phyloP scores from a whole-genome alignment of 192 early-diverging fungal species.

The Umbelopsis ramanniana region DNA sequence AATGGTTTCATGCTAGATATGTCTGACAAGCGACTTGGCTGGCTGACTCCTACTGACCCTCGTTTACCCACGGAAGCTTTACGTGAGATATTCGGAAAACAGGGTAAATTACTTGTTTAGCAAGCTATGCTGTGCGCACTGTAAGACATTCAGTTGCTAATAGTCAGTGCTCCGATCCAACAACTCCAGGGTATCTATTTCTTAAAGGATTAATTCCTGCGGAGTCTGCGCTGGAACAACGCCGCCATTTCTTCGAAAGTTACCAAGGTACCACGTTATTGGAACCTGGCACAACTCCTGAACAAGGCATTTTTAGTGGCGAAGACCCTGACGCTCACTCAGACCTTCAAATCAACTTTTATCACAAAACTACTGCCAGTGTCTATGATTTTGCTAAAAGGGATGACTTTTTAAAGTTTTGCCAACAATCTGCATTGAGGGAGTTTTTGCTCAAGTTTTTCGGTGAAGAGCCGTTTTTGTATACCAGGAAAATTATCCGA shows the following conservation, averaged over 20 bases:
- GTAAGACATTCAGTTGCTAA: neutral
- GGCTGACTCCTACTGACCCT: neutral
- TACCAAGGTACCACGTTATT: neutral
- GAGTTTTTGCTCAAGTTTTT: conserved; percentile 1
- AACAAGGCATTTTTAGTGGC: conserved; percentile 14
- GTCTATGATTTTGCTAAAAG: neutral
- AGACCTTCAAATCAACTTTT: conserved; percentile 14
- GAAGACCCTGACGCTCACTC: conserved; percentile 7
- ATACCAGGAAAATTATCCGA: neutral
- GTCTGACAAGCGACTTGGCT: neutral
- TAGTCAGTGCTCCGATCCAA: neutral
- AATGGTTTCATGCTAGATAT: conserved; percentile 12
- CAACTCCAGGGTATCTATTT: neutral
- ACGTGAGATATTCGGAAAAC: neutral
- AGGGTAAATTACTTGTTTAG: neutral
- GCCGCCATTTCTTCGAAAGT: conserved; percentile 1
- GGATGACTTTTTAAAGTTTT: neutral
- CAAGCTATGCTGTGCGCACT: neutral
- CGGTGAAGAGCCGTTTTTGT: conserved; percentile 6
- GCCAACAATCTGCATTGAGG: neutral
- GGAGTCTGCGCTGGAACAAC: conserved; percentile 1
- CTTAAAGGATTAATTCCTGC: neutral
- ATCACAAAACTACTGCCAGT: conserved; percentile 15
- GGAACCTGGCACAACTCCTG: neutral
- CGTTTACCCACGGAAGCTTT: neutral